A percentile compares a stretch with the other conserved stretches of the same genome.
Evolutionary conservation across 108 stramenopile genomes (phyloP).

Genomic region (Cyclotella distinguenda): DNA sequence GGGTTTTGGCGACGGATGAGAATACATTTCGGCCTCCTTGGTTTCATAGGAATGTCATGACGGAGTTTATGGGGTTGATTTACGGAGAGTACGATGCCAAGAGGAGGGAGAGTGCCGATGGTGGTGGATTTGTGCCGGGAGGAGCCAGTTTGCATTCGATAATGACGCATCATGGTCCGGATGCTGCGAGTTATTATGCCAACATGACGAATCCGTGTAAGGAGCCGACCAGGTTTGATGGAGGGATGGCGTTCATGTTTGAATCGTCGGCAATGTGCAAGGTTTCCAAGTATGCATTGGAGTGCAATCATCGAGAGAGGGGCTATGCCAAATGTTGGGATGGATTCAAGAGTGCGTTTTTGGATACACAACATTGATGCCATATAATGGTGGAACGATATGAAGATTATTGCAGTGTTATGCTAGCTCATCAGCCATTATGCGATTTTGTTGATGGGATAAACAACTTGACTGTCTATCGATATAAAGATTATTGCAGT

Average conservation of each 20-base stretch:
- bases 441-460: no score
- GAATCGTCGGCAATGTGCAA: conserved; percentile 79
- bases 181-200: conserved; percentile 74
- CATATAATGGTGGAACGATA: no score
- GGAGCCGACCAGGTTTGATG: conserved; percentile 68
- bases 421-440: no score
- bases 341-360: conserved; percentile 41
- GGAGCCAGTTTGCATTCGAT: conserved; percentile 82
- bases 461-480: no score
- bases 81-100: conserved; percentile 89
- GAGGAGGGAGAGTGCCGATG: conserved; percentile 15
- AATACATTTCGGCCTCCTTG: conserved; percentile 93
- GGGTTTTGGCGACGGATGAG: conserved; percentile 89
- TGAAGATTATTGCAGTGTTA: no score
- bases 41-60: conserved; percentile 93
- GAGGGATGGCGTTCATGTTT: conserved; percentile 96
- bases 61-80: conserved; percentile 95
- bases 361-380: conserved; percentile 6
- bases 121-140: conserved; percentile 77
- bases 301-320: conserved; percentile 49
- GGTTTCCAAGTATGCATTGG: conserved; percentile 61
- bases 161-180: conserved; percentile 94
- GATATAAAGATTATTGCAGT: no score
- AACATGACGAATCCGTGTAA: conserved; percentile 55
- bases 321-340: conserved; percentile 76